Percentiles rank a stretch among this genome's conserved stretches.
phyloP scores from a whole-genome alignment of 192 early-diverging fungal genomes.

The Pilobolus umbonatus region DNA sequence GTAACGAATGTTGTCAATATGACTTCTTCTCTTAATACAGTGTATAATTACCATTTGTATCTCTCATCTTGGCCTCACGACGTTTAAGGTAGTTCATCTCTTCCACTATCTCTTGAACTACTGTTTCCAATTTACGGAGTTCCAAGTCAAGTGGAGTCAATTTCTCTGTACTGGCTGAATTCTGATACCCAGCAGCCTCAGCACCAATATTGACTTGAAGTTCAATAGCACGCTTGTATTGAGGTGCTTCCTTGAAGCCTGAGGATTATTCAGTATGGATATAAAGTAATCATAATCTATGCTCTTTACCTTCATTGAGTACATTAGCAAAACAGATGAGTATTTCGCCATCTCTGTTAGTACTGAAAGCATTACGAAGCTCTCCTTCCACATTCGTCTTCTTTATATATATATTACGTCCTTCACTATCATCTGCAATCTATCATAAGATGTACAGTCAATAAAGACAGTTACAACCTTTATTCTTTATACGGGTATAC shows the following conservation, averaged over 20 bases:
- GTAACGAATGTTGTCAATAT: neutral
- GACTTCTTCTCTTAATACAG: neutral
- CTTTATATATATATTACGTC: slow-evolving; percentile 64
- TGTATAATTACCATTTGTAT: slow-evolving; percentile 87
- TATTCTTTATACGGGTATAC: slow-evolving; percentile 26
- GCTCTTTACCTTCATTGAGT: slow-evolving; percentile 47
- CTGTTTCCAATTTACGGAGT: slow-evolving; percentile 71
- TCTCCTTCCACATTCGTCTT: slow-evolving; percentile 62
- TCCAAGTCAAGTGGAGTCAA: slow-evolving; percentile 88
- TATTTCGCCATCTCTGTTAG: slow-evolving; percentile 81
- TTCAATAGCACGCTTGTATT: slow-evolving; percentile 61
- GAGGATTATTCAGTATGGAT: neutral
- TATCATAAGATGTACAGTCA: slow-evolving; percentile 12
- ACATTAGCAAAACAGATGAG: slow-evolving; percentile 82
- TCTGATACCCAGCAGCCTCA: slow-evolving; percentile 72
- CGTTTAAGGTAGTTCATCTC: slow-evolving; percentile 82
- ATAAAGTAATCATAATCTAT: neutral
- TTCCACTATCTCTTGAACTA: slow-evolving; percentile 72
- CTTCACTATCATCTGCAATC: slow-evolving; percentile 71
- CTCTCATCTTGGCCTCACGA: slow-evolving; percentile 78
- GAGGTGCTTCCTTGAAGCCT: slow-evolving; percentile 48
- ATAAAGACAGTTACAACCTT: neutral
- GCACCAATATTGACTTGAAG: slow-evolving; percentile 82
- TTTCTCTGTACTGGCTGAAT: slow-evolving; percentile 70
- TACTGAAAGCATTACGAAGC: slow-evolving; percentile 64